phyloP scores from a whole-genome alignment of 202 grass and related monocot species.

The Eragrostis tef region DNA sequence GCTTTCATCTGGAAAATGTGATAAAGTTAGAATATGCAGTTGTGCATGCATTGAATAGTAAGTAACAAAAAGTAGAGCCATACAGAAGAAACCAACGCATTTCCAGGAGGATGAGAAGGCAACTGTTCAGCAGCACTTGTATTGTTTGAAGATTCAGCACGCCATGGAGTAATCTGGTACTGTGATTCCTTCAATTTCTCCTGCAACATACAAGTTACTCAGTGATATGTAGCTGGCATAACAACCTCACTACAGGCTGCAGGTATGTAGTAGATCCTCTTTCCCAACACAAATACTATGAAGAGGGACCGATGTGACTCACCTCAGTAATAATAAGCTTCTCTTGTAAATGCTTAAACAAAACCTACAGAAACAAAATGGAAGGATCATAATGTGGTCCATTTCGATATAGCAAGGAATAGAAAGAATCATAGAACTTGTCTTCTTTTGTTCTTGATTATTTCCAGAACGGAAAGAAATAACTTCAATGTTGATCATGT shows the following conservation, averaged over 20 bases:
- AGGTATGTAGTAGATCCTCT: conserved; percentile 12
- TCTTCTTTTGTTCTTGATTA: conserved; percentile 20
- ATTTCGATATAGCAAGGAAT: conserved; percentile 8
- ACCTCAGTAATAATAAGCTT: conserved; percentile 92
- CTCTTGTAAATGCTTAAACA: conserved; percentile 92
- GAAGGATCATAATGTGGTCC: conserved; percentile 3
- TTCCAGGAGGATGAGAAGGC: conserved; percentile 61
- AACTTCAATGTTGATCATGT: conserved; percentile 10
- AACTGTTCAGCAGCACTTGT: conserved; percentile 61
- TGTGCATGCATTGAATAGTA: conserved; percentile 26
- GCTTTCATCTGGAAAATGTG: conserved; percentile 63
- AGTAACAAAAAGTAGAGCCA: conserved; percentile 37
- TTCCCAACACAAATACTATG: conserved; percentile 25
- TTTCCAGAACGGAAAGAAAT: background rate
- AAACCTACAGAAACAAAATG: conserved; percentile 65
- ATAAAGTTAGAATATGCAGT: conserved; percentile 31
- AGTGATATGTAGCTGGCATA: conserved; percentile 29
- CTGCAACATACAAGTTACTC: conserved; percentile 57
- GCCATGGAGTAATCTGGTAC: conserved; percentile 87
- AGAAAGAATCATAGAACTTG: conserved; percentile 8
- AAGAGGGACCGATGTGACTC: conserved; percentile 25
- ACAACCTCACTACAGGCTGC: conserved; percentile 30
- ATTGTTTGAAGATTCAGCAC: conserved; percentile 76
- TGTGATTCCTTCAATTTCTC: conserved; percentile 98
- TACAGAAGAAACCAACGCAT: conserved; percentile 60